A percentile compares a stretch with the other conserved stretches of the same genome.
Conservation (phyloP, 345 rosid genomes). For the Moringa oleifera region DNA sequence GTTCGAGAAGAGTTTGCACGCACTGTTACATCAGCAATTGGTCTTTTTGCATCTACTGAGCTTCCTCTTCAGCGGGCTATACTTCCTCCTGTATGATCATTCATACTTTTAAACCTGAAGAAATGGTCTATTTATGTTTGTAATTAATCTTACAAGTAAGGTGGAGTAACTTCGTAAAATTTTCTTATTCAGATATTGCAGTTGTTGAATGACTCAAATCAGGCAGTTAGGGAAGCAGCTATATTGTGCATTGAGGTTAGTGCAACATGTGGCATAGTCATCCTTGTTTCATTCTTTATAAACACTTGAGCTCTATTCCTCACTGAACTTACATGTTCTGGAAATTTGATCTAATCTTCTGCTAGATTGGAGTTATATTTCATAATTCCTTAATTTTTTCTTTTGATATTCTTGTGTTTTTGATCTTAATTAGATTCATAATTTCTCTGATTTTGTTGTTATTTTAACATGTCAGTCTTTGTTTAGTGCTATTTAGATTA, state of each 20-base stretch:
- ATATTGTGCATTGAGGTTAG: slow-evolving; percentile 87
- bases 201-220: slow-evolving; percentile 87
- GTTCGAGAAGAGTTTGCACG: slow-evolving; percentile 93
- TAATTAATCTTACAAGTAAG: background rate
- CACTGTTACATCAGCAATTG: slow-evolving; percentile 86
- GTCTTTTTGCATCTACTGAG: slow-evolving; percentile 90
- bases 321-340: background rate
- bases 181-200: slow-evolving; percentile 63
- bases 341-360: no score
- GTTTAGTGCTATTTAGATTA: no score
- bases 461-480: background rate
- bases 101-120: slow-evolving; percentile 7
- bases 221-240: slow-evolving; percentile 88
- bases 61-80: slow-evolving; percentile 96
- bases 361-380: no score
- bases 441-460: background rate
- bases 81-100: slow-evolving; percentile 72
- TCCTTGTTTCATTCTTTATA: background rate
- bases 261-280: slow-evolving; percentile 3
- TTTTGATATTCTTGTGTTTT: no score
- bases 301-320: background rate
- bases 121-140: slow-evolving; percentile 3
- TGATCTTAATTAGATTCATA: no score
- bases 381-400: no score
- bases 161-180: background rate